Base-by-base conservation (phyloP, 768 basidiomycete genomes). In the Trametes maxima region DNA sequence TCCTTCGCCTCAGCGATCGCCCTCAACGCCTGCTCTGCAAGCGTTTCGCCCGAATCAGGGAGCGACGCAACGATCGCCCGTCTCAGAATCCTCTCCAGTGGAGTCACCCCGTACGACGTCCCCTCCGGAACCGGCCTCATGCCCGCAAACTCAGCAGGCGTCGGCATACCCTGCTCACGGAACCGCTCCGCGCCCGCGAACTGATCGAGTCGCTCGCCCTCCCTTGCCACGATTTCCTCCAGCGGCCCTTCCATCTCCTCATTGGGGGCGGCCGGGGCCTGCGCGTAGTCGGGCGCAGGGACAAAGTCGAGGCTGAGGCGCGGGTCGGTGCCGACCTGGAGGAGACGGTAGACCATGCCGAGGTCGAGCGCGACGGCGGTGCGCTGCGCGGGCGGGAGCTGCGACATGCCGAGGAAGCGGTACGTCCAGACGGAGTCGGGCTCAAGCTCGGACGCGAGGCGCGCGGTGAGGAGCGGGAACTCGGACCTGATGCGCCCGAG, bases 331-430 rank as follows among this genome's bases (percentile, higher is more conserved):
- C 67, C 69, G 25, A 62, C 28, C 4, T 28, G 36, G 19, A 68
- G 65, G 17, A 70, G 35, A 7, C 49, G 56, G 14, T 64, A 54
- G n/a, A 67, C 36, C 52, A 70, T 52, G 22, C 49, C 36, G 17
- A 61, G 5, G 56, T 66, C 63, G 42, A 62, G 19, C 16, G 48
- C 12, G 19, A 63, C 24, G 19, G 19, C 14, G 12, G 24, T 28
- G 14, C 35, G 50, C 7, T 28, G 44, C 17, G 25, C 42, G 11
- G 12, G 8, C 8, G 63, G 55, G 14, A 56, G 21, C 5, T 54
- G 19, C 2, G 44, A 40, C 21, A 68, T 47, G 33, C 68, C 69
- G 17, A 70, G 60, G 67, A 70, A 70, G 39, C 68, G 69, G 56
- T 60, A 68, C 40, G 65, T 8, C 69, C 69, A 70, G 37, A 59